Percentiles rank a stretch among this genome's conserved stretches.
phyloP scores from a whole-genome alignment of 2,329 filamentous ascomycete genomes.

The Stemphylium lycopersici region DNA sequence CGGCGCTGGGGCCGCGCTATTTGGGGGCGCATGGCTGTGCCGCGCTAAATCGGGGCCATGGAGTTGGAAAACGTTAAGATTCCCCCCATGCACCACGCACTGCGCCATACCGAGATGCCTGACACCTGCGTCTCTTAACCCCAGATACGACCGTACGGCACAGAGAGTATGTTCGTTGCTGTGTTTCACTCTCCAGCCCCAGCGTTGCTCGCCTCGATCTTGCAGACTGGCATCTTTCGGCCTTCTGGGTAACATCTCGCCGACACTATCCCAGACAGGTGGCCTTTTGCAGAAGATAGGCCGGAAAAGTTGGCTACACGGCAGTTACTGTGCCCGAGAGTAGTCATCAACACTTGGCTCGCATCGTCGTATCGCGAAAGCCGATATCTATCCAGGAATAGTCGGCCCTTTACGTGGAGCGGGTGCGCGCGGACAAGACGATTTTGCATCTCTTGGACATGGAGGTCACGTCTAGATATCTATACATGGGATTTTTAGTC shows the following conservation, averaged over 20 bases:
- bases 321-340: too few relatives aligned
- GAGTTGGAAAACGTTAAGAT: slow-evolving; percentile 1
- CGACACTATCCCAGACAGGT: neutral
- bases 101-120: neutral
- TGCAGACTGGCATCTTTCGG: neutral
- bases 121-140: neutral
- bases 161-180: neutral
- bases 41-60: slow-evolving; percentile 2
- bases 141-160: neutral
- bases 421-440: too few relatives aligned
- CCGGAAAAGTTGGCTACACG: too few relatives aligned
- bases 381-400: too few relatives aligned
- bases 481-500: too few relatives aligned
- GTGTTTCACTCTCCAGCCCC: neutral
- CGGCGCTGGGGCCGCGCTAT: slow-evolving; percentile 9
- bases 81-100: neutral
- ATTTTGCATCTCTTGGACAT: too few relatives aligned
- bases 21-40: slow-evolving; percentile 9
- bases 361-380: too few relatives aligned
- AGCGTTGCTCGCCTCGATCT: neutral
- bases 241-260: neutral
- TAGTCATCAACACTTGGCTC: too few relatives aligned
- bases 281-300: neutral
- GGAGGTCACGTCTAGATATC: too few relatives aligned
- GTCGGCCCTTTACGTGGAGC: too few relatives aligned